Conservation (phyloP, 1,139 yeast genomes). For the Hemisphaericaspora xylanilytica region DNA sequence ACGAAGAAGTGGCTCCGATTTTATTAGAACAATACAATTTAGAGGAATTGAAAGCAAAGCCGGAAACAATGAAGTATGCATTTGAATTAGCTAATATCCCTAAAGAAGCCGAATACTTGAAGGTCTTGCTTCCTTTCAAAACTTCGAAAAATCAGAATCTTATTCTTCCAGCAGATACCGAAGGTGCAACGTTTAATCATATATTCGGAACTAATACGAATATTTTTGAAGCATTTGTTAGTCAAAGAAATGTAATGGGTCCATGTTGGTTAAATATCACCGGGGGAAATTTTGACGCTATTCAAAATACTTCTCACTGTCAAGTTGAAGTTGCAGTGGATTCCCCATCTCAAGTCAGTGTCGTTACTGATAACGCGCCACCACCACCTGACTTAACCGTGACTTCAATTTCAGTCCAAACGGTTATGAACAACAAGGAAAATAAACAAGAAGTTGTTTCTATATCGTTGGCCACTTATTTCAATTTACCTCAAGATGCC, state of each 20-base stretch:
- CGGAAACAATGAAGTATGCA: slow-evolving; percentile 77
- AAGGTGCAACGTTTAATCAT: slow-evolving; percentile 73
- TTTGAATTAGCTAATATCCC: slow-evolving; percentile 85
- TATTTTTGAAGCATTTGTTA: slow-evolving; percentile 81
- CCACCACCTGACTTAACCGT: slow-evolving; percentile 64
- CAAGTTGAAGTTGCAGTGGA: slow-evolving; percentile 65
- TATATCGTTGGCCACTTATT: slow-evolving; percentile 70
- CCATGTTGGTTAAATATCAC: slow-evolving; percentile 91
- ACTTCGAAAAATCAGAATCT: slow-evolving; percentile 51
- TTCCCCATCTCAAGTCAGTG: slow-evolving; percentile 49
- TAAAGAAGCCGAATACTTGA: slow-evolving; percentile 73
- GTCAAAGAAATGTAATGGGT: slow-evolving; percentile 87
- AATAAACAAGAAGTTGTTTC: slow-evolving; percentile 87
- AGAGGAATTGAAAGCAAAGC: slow-evolving; percentile 62
- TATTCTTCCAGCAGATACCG: slow-evolving; percentile 58
- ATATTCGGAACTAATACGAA: slow-evolving; percentile 78
- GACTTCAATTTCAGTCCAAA: slow-evolving; percentile 76
- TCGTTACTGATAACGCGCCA: slow-evolving; percentile 46
- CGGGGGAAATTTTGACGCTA: slow-evolving; percentile 57
- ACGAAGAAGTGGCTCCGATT: slow-evolving; percentile 69
- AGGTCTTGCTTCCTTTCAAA: slow-evolving; percentile 70
- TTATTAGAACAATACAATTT: slow-evolving; percentile 64
- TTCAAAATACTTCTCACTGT: slow-evolving; percentile 77
- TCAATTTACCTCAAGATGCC: slow-evolving; percentile 67
- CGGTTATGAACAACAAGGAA: slow-evolving; percentile 66